phyloP scores from a whole-genome alignment of 805 yeast species.

The Metschnikowia santaceciliae region DNA sequence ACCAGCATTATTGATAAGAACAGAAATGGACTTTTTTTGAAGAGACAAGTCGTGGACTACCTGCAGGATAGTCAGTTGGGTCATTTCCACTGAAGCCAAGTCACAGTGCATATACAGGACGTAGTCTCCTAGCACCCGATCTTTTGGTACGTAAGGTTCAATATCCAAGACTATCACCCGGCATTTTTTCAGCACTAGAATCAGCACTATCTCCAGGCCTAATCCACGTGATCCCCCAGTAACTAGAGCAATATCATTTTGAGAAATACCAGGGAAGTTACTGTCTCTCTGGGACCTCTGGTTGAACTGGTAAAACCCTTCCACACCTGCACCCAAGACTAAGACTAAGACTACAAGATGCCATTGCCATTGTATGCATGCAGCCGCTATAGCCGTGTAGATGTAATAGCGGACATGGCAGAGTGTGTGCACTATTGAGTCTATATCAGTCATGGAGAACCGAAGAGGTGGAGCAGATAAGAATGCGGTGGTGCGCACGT shows the following conservation, averaged over 20 bases:
- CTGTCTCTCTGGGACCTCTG: background rate
- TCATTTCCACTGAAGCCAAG: slow-evolving; percentile 17
- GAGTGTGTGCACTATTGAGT: background rate
- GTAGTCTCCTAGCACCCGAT: slow-evolving; percentile 9
- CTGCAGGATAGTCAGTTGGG: slow-evolving; percentile 14
- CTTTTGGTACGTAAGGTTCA: background rate
- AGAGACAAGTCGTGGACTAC: slow-evolving; percentile 8
- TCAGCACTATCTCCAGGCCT: slow-evolving; percentile 39
- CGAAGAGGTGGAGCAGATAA: background rate
- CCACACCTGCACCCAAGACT: background rate
- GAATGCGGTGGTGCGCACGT: background rate
- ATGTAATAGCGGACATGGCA: background rate
- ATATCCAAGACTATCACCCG: slow-evolving; percentile 33
- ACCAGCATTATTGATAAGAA: slow-evolving; percentile 50
- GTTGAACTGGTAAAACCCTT: background rate
- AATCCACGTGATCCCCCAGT: slow-evolving; percentile 54
- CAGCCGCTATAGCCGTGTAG: background rate
- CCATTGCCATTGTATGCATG: background rate
- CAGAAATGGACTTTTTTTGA: slow-evolving; percentile 20
- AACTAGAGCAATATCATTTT: slow-evolving; percentile 27
- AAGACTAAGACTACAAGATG: background rate
- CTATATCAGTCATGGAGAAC: background rate
- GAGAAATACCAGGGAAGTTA: background rate
- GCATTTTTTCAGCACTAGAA: slow-evolving; percentile 16
- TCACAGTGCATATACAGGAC: slow-evolving; percentile 25